Percentiles rank a stretch among this genome's conserved stretches.
Evolutionary conservation across 495 filamentous ascomycete genomes (phyloP).

Genomic region (Trichoderma asperelloides): DNA sequence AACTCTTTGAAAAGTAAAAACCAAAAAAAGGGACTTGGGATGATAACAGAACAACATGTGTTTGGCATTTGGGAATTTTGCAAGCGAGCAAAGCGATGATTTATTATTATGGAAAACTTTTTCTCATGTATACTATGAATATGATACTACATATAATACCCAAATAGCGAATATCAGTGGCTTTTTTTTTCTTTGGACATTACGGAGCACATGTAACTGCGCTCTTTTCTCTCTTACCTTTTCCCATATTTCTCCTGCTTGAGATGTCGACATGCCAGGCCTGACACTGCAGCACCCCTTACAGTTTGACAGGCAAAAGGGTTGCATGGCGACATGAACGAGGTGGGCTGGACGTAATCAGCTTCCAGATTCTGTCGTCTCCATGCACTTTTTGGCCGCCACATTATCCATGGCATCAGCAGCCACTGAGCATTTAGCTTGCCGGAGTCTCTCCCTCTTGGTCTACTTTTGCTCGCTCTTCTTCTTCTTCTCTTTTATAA

Average conservation of each 20-base stretch:
- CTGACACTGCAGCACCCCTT: not conserved
- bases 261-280: not conserved
- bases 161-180: not conserved
- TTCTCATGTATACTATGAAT: not conserved
- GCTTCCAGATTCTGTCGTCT: not conserved
- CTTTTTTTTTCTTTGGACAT: not conserved
- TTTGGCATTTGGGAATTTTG: conserved; percentile 1
- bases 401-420: not conserved
- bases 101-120: not conserved
- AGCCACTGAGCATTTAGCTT: not conserved
- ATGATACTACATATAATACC: not conserved
- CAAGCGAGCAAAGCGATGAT: conserved; percentile 2
- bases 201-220: not conserved
- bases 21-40: not conserved
- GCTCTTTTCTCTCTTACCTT: not conserved
- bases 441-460: not conserved
- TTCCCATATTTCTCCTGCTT: not conserved
- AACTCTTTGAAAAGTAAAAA: not conserved
- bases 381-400: not conserved
- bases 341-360: not conserved
- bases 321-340: not conserved
- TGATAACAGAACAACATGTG: not conserved
- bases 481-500: not conserved
- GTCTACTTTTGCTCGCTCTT: not conserved
- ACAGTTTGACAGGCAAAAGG: not conserved